A percentile compares a stretch with the other conserved stretches of the same genome.
These are phyloP conservation scores for Oenanthe javanica DNA, from an alignment of 140 eudicot genomes.

Conservation along the genomic window DNA sequence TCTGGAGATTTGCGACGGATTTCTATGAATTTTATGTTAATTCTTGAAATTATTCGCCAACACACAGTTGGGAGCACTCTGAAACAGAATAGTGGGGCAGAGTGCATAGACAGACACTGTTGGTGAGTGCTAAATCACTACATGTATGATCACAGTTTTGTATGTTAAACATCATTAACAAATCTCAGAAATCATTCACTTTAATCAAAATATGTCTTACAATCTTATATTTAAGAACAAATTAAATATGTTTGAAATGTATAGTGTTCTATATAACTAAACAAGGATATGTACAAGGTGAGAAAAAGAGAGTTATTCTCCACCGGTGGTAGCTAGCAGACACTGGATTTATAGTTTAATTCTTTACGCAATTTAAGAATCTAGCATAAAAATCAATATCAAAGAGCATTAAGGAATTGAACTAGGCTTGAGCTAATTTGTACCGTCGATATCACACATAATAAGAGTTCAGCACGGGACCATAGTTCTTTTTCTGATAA, in stretches of 20 bases:
- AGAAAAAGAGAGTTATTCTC: not conserved
- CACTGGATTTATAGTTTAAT: not conserved
- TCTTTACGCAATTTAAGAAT: constrained; percentile 4
- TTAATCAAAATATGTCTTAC: not conserved
- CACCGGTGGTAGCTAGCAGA: not conserved
- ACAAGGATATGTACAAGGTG: not conserved
- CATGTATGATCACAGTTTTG: not conserved
- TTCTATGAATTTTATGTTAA: not conserved
- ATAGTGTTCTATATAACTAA: not conserved
- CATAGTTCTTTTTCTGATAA: not conserved
- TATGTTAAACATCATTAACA: not conserved
- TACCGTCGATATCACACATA: not conserved
- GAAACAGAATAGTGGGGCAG: not conserved
- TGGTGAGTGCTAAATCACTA: not conserved
- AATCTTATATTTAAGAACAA: not conserved
- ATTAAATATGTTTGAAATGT: not conserved
- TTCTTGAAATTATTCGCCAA: not conserved
- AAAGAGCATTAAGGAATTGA: not conserved
- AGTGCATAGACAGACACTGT: not conserved
- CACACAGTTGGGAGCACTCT: not conserved
- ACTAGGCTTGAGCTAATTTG: not conserved
- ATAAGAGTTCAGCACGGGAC: not conserved
- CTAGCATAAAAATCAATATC: not conserved
- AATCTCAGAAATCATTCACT: not conserved
- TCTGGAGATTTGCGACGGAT: not conserved